Evolutionary conservation across 139 green algal species (phyloP).

Genomic region (Chlamydomonas urium): DNA sequence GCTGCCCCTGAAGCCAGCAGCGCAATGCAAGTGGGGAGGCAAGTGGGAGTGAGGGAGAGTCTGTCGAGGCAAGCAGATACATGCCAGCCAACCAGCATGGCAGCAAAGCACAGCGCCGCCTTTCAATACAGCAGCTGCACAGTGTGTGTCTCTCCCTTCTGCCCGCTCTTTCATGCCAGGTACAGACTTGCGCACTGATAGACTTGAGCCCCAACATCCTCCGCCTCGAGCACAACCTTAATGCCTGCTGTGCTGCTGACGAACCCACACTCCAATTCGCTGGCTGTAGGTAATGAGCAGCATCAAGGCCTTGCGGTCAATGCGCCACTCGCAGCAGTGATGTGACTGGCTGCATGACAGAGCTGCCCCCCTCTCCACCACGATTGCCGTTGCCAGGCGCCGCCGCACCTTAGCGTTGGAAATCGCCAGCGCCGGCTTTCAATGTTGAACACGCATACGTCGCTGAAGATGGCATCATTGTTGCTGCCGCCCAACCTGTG

Average conservation of each 20-base stretch:
- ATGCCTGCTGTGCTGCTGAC: background rate
- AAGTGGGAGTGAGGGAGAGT: background rate
- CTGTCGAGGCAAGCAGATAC: background rate
- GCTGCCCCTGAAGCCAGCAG: background rate
- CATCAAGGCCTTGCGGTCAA: too few relatives aligned
- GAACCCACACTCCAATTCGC: background rate
- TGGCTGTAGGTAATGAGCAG: background rate
- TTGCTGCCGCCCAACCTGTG: constrained; percentile 13
- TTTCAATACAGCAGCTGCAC: background rate
- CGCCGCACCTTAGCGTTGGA: background rate
- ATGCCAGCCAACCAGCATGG: background rate
- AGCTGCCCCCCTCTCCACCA: background rate
- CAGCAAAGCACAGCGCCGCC: background rate
- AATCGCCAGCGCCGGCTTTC: background rate
- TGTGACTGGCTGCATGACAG: too few relatives aligned
- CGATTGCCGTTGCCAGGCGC: background rate
- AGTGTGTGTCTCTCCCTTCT: background rate
- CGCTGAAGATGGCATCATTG: constrained; percentile 14
- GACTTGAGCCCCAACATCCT: background rate
- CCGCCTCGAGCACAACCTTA: background rate
- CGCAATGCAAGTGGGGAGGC: background rate
- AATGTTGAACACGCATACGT: constrained; percentile 1
- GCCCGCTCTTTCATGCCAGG: background rate
- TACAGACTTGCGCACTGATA: too few relatives aligned
- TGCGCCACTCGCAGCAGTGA: too few relatives aligned